Conservation (phyloP, 2,329 filamentous ascomycete genomes). For the Neocatenulostroma microsporum region DNA sequence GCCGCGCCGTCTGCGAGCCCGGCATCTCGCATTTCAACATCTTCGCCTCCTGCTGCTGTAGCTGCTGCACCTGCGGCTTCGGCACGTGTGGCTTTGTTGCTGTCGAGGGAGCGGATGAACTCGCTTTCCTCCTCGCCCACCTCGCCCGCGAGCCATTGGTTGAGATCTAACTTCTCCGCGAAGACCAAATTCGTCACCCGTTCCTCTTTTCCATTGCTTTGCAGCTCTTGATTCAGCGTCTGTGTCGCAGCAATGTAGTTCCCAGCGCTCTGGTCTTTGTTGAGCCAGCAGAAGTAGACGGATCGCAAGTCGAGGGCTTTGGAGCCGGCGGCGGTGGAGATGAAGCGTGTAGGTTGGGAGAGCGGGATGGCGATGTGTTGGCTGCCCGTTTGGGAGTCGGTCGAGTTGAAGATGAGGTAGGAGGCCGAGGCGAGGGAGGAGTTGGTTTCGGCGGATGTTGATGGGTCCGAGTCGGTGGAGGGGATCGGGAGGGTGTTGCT, state of each 20-base stretch:
- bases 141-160: slow-evolving; percentile 87
- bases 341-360: slow-evolving; percentile 69
- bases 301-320: slow-evolving; percentile 63
- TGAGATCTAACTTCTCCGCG: slow-evolving; percentile 82
- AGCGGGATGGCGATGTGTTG: slow-evolving; percentile 50
- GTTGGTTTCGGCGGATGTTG: slow-evolving; percentile 52
- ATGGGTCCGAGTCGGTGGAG: slow-evolving; percentile 60
- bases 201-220: slow-evolving; percentile 46
- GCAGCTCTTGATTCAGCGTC: slow-evolving; percentile 69
- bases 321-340: slow-evolving; percentile 50
- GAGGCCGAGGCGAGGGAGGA: slow-evolving; percentile 65
- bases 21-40: slow-evolving; percentile 34
- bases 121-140: slow-evolving; percentile 76
- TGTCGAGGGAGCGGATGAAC: slow-evolving; percentile 77
- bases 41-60: slow-evolving; percentile 26
- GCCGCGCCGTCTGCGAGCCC: slow-evolving; percentile 30
- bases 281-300: slow-evolving; percentile 93
- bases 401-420: slow-evolving; percentile 43
- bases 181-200: slow-evolving; percentile 84
- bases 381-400: slow-evolving; percentile 18
- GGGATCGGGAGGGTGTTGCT: slow-evolving; percentile 62
- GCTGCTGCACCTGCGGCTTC: slow-evolving; percentile 45
- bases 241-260: slow-evolving; percentile 84
- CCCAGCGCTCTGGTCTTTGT: slow-evolving; percentile 80
- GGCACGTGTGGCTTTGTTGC: slow-evolving; percentile 48